phyloP scores from a whole-genome alignment of 768 basidiomycete genomes.

The Suillus clintonianus region DNA sequence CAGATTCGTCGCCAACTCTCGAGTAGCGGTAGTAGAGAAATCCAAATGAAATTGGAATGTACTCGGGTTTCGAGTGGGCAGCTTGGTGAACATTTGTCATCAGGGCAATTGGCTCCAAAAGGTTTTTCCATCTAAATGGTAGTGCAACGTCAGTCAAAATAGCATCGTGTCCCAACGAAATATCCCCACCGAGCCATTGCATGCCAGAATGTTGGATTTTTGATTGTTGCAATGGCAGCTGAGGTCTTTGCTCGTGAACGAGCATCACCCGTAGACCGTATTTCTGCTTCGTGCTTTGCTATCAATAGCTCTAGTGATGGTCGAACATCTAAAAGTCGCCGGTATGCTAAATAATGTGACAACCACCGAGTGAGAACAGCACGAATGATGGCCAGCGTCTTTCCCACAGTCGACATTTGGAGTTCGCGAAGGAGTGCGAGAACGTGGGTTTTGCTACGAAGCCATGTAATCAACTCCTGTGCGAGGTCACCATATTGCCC shows the following conservation, averaged over 20 bases:
- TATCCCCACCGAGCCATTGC: neutral
- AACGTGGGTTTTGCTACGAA: constrained; percentile 35
- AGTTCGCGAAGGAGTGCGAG: constrained; percentile 30
- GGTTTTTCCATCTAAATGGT: constrained; percentile 24
- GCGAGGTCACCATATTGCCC: constrained; percentile 24
- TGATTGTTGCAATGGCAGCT: constrained; percentile 30
- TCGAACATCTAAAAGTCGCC: constrained; percentile 29
- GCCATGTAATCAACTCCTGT: constrained; percentile 39
- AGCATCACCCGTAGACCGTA: constrained; percentile 24
- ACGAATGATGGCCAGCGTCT: constrained; percentile 21
- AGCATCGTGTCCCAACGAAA: neutral
- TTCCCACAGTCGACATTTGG: constrained; percentile 10
- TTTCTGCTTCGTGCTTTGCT: constrained; percentile 6
- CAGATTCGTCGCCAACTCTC: constrained; percentile 8
- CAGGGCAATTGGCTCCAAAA: constrained; percentile 34
- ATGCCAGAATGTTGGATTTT: constrained; percentile 22
- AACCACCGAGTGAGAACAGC: constrained; percentile 41
- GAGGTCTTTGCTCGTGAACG: constrained; percentile 25
- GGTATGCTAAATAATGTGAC: constrained; percentile 36
- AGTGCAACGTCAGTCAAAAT: constrained; percentile 25
- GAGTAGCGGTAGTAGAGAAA: constrained; percentile 11
- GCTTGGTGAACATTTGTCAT: constrained; percentile 32
- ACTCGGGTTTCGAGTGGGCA: constrained; percentile 30
- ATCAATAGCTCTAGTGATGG: constrained; percentile 19
- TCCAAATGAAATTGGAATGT: constrained; percentile 34